These are phyloP conservation scores for Trichosporon sp. DNA, from an alignment of 1,284 basidiomycete species.

Conservation along the genomic window DNA sequence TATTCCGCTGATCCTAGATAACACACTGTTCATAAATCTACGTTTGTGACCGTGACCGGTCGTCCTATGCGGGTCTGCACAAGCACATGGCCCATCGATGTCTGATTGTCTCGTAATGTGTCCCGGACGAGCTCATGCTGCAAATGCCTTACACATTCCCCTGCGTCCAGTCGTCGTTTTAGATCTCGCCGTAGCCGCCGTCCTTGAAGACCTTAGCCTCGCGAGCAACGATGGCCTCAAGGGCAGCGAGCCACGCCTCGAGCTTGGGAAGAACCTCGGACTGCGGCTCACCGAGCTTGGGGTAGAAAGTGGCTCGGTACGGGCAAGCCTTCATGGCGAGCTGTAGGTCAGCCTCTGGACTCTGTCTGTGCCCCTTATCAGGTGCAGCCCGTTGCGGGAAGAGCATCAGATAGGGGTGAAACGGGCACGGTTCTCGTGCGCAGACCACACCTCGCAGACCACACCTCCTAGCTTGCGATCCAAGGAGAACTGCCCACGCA, in stretches of 20 bases:
- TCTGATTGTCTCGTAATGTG: background rate
- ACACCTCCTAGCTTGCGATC: no score
- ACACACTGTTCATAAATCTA: slow-evolving; percentile 4
- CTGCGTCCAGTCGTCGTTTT: slow-evolving; percentile 4
- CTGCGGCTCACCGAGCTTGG: slow-evolving; percentile 70
- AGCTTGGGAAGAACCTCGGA: slow-evolving; percentile 67
- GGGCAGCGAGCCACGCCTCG: slow-evolving; percentile 68
- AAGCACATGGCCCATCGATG: background rate
- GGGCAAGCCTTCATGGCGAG: slow-evolving; percentile 97
- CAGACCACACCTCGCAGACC: background rate
- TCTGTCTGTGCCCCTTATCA: background rate
- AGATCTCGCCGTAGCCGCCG: slow-evolving; percentile 60
- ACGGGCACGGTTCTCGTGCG: background rate
- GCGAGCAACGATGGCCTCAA: slow-evolving; percentile 64
- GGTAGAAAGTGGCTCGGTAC: slow-evolving; percentile 81
- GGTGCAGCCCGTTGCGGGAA: background rate
- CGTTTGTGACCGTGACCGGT: background rate
- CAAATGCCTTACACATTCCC: background rate
- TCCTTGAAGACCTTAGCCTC: slow-evolving; percentile 69
- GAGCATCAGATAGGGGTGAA: background rate
- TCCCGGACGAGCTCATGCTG: background rate
- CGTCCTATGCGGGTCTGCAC: background rate
- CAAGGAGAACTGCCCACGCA: no score
- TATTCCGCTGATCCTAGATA: background rate
- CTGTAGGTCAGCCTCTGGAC: slow-evolving; percentile 47